Conservation (phyloP, 1,139 yeast species). For the Diutina ranongensis region DNA sequence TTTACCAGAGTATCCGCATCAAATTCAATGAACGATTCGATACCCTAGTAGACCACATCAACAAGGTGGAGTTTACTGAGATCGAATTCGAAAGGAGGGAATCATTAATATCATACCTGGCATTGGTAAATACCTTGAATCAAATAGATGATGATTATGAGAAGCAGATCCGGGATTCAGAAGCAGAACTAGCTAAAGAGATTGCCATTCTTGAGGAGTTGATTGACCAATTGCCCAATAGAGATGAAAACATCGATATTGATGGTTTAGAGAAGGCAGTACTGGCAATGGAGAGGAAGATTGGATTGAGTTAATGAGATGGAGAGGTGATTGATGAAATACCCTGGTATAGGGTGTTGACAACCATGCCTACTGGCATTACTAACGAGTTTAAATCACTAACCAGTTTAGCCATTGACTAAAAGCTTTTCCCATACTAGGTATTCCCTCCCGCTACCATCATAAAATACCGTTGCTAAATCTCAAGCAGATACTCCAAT, state of each 20-base stretch:
- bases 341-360: too few species aligned
- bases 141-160: background rate
- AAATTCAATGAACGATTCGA: background rate
- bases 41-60: background rate
- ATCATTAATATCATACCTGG: background rate
- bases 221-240: background rate
- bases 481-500: too few species aligned
- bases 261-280: background rate
- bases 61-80: background rate
- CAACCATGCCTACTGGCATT: too few species aligned
- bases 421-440: too few species aligned
- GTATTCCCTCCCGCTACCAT: too few species aligned
- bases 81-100: background rate
- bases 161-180: too few species aligned
- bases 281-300: background rate
- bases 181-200: background rate
- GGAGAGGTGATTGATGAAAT: too few species aligned
- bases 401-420: too few species aligned
- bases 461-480: too few species aligned
- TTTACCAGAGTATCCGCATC: background rate
- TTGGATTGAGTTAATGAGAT: background rate
- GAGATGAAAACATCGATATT: background rate
- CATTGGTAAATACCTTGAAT: background rate
- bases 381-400: too few species aligned
- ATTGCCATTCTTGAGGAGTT: background rate